Evolutionary conservation across 345 rosid species (phyloP).

Genomic region (Theobroma cacao): DNA sequence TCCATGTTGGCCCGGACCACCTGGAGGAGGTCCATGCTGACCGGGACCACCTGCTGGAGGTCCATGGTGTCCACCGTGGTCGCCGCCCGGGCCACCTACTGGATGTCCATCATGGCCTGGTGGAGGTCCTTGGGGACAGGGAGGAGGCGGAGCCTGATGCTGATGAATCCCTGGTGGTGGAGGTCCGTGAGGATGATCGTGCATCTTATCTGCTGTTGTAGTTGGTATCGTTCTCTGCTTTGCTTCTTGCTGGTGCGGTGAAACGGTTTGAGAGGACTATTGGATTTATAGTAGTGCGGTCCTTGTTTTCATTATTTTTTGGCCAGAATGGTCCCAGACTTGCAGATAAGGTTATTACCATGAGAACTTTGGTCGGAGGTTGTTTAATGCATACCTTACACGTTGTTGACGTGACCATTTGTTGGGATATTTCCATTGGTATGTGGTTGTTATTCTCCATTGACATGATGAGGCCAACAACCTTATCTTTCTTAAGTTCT

Average conservation of each 20-base stretch:
- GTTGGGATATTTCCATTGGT: too few species aligned
- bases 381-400: background rate
- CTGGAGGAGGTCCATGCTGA: too few species aligned
- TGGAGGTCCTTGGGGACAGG: too few species aligned
- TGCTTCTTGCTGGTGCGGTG: background rate
- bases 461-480: too few species aligned
- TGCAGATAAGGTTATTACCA: background rate
- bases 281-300: background rate
- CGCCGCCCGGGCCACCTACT: background rate
- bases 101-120: background rate
- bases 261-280: background rate
- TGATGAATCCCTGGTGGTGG: background rate
- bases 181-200: too few species aligned
- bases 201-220: background rate
- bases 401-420: too few species aligned
- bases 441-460: too few species aligned
- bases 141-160: conserved; percentile 21
- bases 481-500: too few species aligned
- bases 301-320: too few species aligned
- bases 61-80: background rate
- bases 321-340: too few species aligned
- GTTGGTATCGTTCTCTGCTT: background rate
- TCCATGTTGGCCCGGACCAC: background rate
- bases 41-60: background rate
- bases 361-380: background rate